These are phyloP conservation scores for Podila epicladia DNA, from an alignment of 192 early-diverging fungal species.

Conservation along the genomic window DNA sequence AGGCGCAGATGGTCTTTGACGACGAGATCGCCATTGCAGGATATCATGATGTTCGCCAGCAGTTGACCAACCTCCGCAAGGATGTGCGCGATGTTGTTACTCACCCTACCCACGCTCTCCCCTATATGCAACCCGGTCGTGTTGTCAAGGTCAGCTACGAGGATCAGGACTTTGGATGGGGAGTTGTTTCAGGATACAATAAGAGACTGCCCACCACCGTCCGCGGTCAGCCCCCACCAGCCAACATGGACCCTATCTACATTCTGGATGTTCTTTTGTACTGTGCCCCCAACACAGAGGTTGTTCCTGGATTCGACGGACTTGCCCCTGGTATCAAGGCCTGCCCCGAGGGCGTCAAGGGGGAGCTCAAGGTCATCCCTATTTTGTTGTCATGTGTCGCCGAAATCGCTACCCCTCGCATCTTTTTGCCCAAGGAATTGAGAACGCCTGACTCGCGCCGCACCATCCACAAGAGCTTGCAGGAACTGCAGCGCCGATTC, in stretches of 20 bases:
- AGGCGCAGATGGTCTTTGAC: constrained; percentile 65
- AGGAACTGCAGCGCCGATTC: constrained; percentile 79
- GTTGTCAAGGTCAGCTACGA: constrained; percentile 70
- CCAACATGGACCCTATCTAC: constrained; percentile 62
- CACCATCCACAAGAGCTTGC: constrained; percentile 71
- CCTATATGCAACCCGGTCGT: constrained; percentile 89
- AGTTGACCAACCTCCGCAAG: constrained; percentile 68
- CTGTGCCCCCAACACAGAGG: constrained; percentile 73
- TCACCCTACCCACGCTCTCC: constrained; percentile 83
- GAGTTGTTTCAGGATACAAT: constrained; percentile 70
- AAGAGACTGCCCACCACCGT: constrained; percentile 43
- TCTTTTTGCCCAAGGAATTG: constrained; percentile 79
- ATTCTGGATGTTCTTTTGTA: constrained; percentile 89
- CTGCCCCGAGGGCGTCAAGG: constrained; percentile 60
- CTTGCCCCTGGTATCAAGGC: constrained; percentile 61
- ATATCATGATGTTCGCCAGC: constrained; percentile 81
- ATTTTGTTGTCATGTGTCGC: constrained; percentile 79
- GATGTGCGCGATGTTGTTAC: constrained; percentile 83
- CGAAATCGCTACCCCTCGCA: constrained; percentile 77
- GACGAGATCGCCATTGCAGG: constrained; percentile 75
- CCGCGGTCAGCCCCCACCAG: constrained; percentile 17
- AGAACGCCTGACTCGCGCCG: constrained; percentile 62
- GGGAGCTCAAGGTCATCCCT: constrained; percentile 72
- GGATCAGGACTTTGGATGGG: constrained; percentile 92
- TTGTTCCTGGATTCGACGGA: constrained; percentile 58